Percentiles rank a stretch among this genome's conserved stretches.
Conservation (phyloP, 371 early-diverging fungal species). For the Mortierella sp. region DNA sequence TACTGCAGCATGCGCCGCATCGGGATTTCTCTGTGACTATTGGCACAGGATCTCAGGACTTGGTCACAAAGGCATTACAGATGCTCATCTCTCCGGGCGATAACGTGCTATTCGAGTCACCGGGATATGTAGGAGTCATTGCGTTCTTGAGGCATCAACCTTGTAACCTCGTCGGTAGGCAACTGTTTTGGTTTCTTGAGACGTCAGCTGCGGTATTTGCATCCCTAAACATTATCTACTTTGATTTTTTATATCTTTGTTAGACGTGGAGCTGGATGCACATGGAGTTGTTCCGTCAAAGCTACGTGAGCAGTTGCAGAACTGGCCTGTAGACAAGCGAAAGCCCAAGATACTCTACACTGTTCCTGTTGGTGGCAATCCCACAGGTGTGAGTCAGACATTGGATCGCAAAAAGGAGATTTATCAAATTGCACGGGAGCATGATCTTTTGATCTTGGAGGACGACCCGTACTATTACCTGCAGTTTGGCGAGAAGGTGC, state of each 20-base stretch:
- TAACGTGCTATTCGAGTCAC: slow-evolving; percentile 76
- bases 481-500: slow-evolving; percentile 59
- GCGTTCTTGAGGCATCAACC: slow-evolving; percentile 76
- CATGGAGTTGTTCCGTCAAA: slow-evolving; percentile 65
- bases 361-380: slow-evolving; percentile 80
- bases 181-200: no score
- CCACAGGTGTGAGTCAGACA: slow-evolving; percentile 74
- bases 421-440: slow-evolving; percentile 66
- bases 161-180: slow-evolving; percentile 70
- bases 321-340: slow-evolving; percentile 63
- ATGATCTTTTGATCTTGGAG: slow-evolving; percentile 76
- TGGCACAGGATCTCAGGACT: slow-evolving; percentile 82
- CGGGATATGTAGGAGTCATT: slow-evolving; percentile 82
- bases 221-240: no score
- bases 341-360: slow-evolving; percentile 63
- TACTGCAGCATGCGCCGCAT: slow-evolving; percentile 69
- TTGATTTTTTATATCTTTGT: no score
- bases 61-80: slow-evolving; percentile 82
- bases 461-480: slow-evolving; percentile 88
- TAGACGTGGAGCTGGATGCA: slow-evolving; percentile 64
- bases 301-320: slow-evolving; percentile 60
- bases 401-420: slow-evolving; percentile 71
- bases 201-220: no score
- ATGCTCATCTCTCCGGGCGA: slow-evolving; percentile 75
- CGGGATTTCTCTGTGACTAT: slow-evolving; percentile 71